Base-by-base conservation (phyloP, 2,329 filamentous ascomycete genomes). In the Didymella sp. region DNA sequence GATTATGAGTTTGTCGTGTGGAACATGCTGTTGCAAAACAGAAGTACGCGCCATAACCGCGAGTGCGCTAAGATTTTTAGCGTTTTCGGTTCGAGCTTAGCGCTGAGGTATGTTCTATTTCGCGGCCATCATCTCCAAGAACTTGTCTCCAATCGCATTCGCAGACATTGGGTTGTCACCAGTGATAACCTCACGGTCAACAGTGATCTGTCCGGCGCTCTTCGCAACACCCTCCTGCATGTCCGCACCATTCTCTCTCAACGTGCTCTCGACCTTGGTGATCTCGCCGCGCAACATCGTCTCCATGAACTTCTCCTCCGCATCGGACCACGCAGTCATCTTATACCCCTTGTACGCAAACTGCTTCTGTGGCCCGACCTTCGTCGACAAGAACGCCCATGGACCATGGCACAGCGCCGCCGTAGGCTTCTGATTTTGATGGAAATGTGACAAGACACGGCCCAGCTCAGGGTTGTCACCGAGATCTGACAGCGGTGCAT, bases 361-460 rank as follows among this genome's bases (percentile, higher is more conserved):
- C 27, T 70, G 65, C 55, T 67, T 66, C 27, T 66, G 55, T 0
- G 72, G 75, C 0, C 64, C 71, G 15, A 64, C 59, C 60, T 77
- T 78, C 0, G 79, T 81, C 4, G 74, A 77, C 13, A 82, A 54
- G 33, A 81, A 73, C 1, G 78, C 80, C 62, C 77, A 80, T 0
- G 79, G 78, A 1, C 80, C 80, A 51, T 82, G 79, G 35, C 79
- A 81, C n/a, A 81, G 76, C 3, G 73, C 76, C 1, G 78, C 78
- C 0, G 79, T 81, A 0, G 79, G 78, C 58, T 81, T 81, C 4
- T 70, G 64, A 56, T 73, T 59, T 2, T 44, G 42, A 50, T 81
- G 76, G 60, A 81, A 81, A 27, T 77, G 75, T 2, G 59, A 61
- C 47, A 81, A 47, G 3, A 81, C 77, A 4, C 78, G 71, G 0